phyloP scores from a whole-genome alignment of 2,329 filamentous ascomycete genomes.

The Fusarium nodosum region DNA sequence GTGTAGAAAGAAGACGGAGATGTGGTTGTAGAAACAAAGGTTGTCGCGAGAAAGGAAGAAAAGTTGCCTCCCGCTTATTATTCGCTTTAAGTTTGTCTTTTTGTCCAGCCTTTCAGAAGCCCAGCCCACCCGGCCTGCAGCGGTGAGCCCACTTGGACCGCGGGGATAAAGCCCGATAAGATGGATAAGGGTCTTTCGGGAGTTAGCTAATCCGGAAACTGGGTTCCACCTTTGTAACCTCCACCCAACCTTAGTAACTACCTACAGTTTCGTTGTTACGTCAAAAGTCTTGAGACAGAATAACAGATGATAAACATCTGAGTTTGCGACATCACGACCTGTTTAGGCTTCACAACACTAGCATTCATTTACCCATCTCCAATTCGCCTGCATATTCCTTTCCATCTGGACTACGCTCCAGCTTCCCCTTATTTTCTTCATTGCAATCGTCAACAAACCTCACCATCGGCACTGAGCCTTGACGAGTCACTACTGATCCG shows the following conservation, averaged over 20 bases:
- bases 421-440: constrained; percentile 17
- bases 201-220: constrained; percentile 47
- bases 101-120: constrained; percentile 32
- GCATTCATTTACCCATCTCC: constrained; percentile 1
- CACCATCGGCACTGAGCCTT: constrained; percentile 51
- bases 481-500: constrained; percentile 58
- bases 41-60: constrained; percentile 43
- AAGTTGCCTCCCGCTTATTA: constrained; percentile 48
- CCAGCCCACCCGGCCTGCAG: constrained; percentile 20
- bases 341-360: constrained; percentile 19
- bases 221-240: constrained; percentile 30
- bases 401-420: constrained; percentile 27
- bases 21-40: constrained; percentile 34
- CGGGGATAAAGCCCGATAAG: constrained; percentile 41
- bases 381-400: constrained; percentile 4
- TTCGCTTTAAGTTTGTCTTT: constrained; percentile 26
- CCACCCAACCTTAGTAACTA: constrained; percentile 8
- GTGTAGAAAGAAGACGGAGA: constrained; percentile 19
- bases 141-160: constrained; percentile 36
- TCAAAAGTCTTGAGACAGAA: constrained; percentile 44
- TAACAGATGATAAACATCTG: constrained; percentile 16
- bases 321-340: constrained; percentile 15
- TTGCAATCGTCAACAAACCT: constrained; percentile 25
- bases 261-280: constrained; percentile 30
- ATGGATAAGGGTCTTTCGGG: constrained; percentile 39